Percentiles rank a stretch among this genome's conserved stretches.
These are phyloP conservation scores for Termitomyces sp. DNA, from an alignment of 768 basidiomycete species.

Conservation along the genomic window DNA sequence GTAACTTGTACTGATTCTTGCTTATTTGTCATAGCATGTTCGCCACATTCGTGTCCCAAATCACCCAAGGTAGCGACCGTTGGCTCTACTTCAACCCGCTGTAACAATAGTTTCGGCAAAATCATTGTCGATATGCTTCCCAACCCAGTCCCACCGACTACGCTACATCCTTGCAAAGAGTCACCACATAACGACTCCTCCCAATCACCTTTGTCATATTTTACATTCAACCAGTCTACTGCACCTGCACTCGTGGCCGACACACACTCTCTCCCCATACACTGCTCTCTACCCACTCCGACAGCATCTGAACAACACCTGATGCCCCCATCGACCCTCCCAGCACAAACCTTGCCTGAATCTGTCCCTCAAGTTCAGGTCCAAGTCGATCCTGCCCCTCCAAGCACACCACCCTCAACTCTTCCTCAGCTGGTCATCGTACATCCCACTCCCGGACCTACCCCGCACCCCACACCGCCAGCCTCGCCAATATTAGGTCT, in stretches of 20 bases:
- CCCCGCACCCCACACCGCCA: conserved; percentile 76
- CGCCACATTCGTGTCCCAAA: not conserved
- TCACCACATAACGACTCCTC: not conserved
- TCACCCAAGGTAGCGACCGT: not conserved
- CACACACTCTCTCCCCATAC: not conserved
- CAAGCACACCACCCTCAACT: conserved; percentile 10
- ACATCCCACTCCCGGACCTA: conserved; percentile 72
- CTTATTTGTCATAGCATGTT: not conserved
- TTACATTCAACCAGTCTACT: not conserved
- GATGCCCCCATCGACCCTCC: not conserved
- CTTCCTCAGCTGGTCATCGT: conserved; percentile 62
- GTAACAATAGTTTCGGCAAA: conserved; percentile 15
- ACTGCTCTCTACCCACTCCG: conserved; percentile 10
- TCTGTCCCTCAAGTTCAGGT: not conserved
- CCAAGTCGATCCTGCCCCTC: conserved; percentile 2
- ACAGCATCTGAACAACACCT: conserved; percentile 9
- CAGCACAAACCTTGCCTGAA: not conserved
- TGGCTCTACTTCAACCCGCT: conserved; percentile 1
- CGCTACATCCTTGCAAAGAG: conserved; percentile 6
- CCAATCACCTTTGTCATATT: not conserved
- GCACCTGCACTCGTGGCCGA: not conserved
- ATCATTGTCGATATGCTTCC: conserved; percentile 60
- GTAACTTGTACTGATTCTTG: conserved; percentile 3
- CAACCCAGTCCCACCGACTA: conserved; percentile 21
- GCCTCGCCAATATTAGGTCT: conserved; percentile 41